These are phyloP conservation scores for Heritiera littoralis DNA, from an alignment of 345 rosid genomes.

Conservation along the genomic window DNA sequence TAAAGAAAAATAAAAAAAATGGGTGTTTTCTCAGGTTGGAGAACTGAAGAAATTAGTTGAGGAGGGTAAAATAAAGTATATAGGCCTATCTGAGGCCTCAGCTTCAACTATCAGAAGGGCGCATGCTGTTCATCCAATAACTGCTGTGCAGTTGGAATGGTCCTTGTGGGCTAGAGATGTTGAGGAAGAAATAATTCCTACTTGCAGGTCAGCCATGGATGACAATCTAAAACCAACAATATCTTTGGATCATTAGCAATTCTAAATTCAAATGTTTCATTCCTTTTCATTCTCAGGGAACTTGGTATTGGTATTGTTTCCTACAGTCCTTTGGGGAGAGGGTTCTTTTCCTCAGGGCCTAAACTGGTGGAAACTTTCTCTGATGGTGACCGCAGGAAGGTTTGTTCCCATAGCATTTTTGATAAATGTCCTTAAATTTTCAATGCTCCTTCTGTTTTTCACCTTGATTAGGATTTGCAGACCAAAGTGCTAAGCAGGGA, in stretches of 20 bases:
- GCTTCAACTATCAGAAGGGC: slow-evolving; percentile 79
- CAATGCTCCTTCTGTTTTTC: too few species aligned
- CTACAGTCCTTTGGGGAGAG: slow-evolving; percentile 66
- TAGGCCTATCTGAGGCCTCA: slow-evolving; percentile 77
- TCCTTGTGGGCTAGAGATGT: slow-evolving; percentile 79
- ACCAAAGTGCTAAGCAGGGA: neutral
- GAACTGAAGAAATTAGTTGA: slow-evolving; percentile 68
- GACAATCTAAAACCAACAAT: neutral
- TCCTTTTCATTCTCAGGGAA: slow-evolving; percentile 37
- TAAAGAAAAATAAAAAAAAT: neutral
- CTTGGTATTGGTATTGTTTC: slow-evolving; percentile 74
- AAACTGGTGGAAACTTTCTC: slow-evolving; percentile 44
- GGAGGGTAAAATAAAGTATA: slow-evolving; percentile 72
- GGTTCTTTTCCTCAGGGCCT: slow-evolving; percentile 59
- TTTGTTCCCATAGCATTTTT: neutral
- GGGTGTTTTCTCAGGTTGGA: slow-evolving; percentile 26
- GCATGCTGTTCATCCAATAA: slow-evolving; percentile 73
- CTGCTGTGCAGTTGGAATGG: slow-evolving; percentile 77
- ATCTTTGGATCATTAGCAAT: neutral
- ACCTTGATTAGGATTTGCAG: neutral
- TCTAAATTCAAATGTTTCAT: neutral
- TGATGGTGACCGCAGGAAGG: slow-evolving; percentile 48
- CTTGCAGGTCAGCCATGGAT: slow-evolving; percentile 10
- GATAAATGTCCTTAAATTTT: neutral
- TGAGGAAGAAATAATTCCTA: slow-evolving; percentile 43